These are phyloP conservation scores for Curvularia verruculosa DNA, from an alignment of 2,329 filamentous ascomycete genomes.

Conservation along the genomic window DNA sequence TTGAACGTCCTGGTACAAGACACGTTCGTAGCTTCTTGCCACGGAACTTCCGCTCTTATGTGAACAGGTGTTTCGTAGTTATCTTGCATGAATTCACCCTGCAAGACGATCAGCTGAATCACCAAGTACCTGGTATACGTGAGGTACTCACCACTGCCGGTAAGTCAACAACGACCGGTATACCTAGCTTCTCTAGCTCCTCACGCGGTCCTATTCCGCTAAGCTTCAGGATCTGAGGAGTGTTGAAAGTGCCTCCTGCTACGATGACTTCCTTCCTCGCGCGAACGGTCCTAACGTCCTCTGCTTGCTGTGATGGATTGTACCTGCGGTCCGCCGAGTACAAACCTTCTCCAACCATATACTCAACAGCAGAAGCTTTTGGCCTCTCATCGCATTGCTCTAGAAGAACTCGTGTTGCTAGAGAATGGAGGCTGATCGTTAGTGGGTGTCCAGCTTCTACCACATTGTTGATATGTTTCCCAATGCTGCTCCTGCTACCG, in stretches of 20 bases:
- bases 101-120: background rate
- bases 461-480: conserved; percentile 41
- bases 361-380: conserved; percentile 52
- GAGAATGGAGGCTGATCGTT: conserved; percentile 55
- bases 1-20: background rate
- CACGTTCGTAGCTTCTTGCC: background rate
- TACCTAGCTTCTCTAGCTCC: conserved; percentile 59
- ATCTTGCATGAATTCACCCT: conserved; percentile 3
- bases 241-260: conserved; percentile 62
- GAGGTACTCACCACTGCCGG: conserved; percentile 3
- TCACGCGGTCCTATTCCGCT: conserved; percentile 63
- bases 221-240: conserved; percentile 67
- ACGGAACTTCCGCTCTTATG: background rate
- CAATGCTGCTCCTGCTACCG: conserved; percentile 23
- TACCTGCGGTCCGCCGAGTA: conserved; percentile 48
- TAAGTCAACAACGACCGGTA: conserved; percentile 52
- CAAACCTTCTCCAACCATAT: conserved; percentile 45
- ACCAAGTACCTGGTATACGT: background rate
- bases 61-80: conserved; percentile 1
- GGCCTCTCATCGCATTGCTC: conserved; percentile 45
- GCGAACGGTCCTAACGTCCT: conserved; percentile 18
- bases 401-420: conserved; percentile 1
- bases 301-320: conserved; percentile 40
- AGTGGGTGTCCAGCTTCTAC: conserved; percentile 52
- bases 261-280: conserved; percentile 36